Percentiles rank a stretch among this genome's conserved stretches.
Evolutionary conservation across 2,329 filamentous ascomycete genomes (phyloP).

Genomic region (Scytalidium lignicola): DNA sequence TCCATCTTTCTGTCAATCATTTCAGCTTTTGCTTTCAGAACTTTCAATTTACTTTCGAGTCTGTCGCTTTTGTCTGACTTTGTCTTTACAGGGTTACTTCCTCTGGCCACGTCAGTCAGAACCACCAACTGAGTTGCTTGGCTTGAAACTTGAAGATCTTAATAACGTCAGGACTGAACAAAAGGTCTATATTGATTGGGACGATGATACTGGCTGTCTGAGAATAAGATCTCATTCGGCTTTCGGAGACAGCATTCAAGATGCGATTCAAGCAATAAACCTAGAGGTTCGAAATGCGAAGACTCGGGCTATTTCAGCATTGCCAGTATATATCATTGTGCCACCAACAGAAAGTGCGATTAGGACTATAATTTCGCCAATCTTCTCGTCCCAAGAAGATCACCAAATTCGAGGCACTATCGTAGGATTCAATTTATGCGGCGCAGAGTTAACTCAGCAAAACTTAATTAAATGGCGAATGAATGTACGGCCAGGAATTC

Average conservation of each 20-base stretch:
- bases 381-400: not conserved
- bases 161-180: conserved; percentile 11
- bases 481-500: conserved; percentile 3
- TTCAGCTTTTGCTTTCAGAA: too few species aligned
- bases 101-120: conserved; percentile 15
- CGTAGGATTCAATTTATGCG: conserved; percentile 11
- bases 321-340: conserved; percentile 18
- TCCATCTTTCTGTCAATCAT: not conserved
- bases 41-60: too few species aligned
- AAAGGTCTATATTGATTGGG: conserved; percentile 17
- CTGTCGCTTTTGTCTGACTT: too few species aligned
- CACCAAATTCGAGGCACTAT: not conserved
- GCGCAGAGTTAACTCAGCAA: conserved; percentile 7
- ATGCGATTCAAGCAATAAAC: conserved; percentile 17
- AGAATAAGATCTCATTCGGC: conserved; percentile 6
- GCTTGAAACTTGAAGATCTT: conserved; percentile 15
- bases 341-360: conserved; percentile 17
- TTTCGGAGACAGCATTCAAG: conserved; percentile 4
- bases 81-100: conserved; percentile 10
- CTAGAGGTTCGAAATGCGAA: conserved; percentile 14
- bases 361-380: conserved; percentile 8
- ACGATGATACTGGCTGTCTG: conserved; percentile 8
- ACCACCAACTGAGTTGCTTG: conserved; percentile 10
- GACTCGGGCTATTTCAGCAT: conserved; percentile 12
- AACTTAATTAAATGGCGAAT: conserved; percentile 14